Conservation (phyloP, 2,329 filamentous ascomycete species). For the Sphaceloma murrayae region DNA sequence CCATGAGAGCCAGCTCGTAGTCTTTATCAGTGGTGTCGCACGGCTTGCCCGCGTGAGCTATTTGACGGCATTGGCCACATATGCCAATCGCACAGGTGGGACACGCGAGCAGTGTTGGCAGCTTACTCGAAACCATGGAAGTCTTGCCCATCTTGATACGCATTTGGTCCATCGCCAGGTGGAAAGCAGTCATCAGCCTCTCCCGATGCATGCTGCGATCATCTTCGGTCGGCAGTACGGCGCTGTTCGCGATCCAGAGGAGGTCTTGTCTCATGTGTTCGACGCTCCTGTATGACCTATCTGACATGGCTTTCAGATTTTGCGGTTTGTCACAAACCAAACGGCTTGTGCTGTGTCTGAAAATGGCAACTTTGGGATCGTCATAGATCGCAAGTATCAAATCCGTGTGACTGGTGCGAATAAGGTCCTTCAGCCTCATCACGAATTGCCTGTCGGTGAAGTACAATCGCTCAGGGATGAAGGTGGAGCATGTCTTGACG, state of each 20-base stretch:
- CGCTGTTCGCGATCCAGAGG: conserved; percentile 2
- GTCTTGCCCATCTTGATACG: background rate
- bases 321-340: background rate
- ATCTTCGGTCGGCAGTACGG: background rate
- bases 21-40: conserved; percentile 34
- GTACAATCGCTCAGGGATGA: conserved; percentile 33
- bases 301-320: background rate
- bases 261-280: conserved; percentile 8
- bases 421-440: background rate
- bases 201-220: background rate
- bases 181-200: conserved; percentile 2
- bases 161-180: conserved; percentile 12
- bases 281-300: background rate
- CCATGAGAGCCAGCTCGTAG: conserved; percentile 30
- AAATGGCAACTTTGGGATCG: no score
- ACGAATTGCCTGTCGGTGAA: background rate
- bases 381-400: no score
- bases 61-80: conserved; percentile 37
- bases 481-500: conserved; percentile 39
- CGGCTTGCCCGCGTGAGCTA: conserved; percentile 31
- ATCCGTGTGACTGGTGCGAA: no score
- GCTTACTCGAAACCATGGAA: background rate
- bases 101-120: conserved; percentile 30
- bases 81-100: conserved; percentile 36
- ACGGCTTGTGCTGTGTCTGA: no score